These are phyloP conservation scores for Bacidia rubella DNA, from an alignment of 495 filamentous ascomycete species.

Conservation along the genomic window DNA sequence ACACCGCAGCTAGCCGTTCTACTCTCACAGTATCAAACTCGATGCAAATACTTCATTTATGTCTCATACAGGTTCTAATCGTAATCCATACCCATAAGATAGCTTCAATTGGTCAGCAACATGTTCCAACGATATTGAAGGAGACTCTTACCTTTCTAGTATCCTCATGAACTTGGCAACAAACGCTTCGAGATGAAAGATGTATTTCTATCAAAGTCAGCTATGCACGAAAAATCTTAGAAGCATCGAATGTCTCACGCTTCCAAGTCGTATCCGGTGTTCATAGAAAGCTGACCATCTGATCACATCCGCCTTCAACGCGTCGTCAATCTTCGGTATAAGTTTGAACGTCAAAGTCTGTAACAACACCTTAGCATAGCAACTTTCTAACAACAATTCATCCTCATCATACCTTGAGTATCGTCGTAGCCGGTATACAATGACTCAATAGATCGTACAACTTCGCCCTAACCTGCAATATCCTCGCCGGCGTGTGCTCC, in stretches of 20 bases:
- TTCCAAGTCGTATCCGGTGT: slow-evolving; percentile 79
- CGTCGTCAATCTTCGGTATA: slow-evolving; percentile 72
- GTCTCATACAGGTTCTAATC: not conserved
- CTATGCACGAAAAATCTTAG: not conserved
- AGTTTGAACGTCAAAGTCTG: slow-evolving; percentile 82
- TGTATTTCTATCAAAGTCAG: slow-evolving; percentile 51
- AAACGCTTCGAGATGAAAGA: slow-evolving; percentile 96
- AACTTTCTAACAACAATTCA: not conserved
- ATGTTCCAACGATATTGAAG: not conserved
- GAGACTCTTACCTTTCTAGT: slow-evolving; percentile 51
- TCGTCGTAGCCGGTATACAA: slow-evolving; percentile 86
- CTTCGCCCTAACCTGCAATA: slow-evolving; percentile 77
- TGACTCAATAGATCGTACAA: slow-evolving; percentile 93
- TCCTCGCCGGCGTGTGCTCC: slow-evolving; percentile 74
- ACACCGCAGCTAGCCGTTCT: not conserved
- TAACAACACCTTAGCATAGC: not conserved
- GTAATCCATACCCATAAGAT: slow-evolving; percentile 84
- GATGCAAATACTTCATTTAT: not conserved
- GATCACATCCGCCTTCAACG: slow-evolving; percentile 79
- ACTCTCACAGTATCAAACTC: not conserved
- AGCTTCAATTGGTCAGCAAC: slow-evolving; percentile 33
- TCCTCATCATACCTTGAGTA: slow-evolving; percentile 67
- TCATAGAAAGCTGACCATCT: slow-evolving; percentile 96
- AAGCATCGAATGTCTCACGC: slow-evolving; percentile 27
- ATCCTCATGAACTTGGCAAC: slow-evolving; percentile 97